These are phyloP conservation scores for Botrytis fabae DNA, from an alignment of 2,329 filamentous ascomycete genomes.

Conservation along the genomic window DNA sequence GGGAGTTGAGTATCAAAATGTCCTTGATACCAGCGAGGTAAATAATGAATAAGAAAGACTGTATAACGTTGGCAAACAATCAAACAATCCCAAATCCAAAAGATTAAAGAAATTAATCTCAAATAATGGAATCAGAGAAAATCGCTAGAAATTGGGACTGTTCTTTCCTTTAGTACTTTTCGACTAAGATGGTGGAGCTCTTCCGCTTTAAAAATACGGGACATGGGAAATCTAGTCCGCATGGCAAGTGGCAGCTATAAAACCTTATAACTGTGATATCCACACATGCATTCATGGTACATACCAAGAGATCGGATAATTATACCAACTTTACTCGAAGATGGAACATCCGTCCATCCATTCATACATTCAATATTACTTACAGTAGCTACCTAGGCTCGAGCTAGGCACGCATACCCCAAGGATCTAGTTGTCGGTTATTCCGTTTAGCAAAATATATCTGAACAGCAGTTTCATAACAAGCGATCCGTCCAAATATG, in stretches of 20 bases:
- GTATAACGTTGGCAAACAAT: background rate
- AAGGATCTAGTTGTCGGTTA: constrained; percentile 5
- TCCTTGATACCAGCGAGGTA: background rate
- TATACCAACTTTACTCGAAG: background rate
- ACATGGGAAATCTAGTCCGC: constrained; percentile 8
- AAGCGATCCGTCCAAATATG: background rate
- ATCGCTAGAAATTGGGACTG: constrained; percentile 2
- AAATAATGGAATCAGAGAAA: background rate
- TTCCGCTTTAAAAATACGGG: constrained; percentile 11
- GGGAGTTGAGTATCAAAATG: background rate
- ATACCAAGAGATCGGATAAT: constrained; percentile 1
- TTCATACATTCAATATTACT: background rate
- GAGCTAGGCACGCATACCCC: background rate
- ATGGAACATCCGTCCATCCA: background rate
- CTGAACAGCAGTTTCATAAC: background rate
- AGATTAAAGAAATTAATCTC: background rate
- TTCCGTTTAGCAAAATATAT: background rate
- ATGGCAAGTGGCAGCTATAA: constrained; percentile 8
- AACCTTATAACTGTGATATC: constrained; percentile 5
- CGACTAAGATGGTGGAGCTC: background rate
- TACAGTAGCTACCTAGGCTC: background rate
- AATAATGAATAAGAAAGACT: background rate
- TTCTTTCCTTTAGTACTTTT: constrained; percentile 24
- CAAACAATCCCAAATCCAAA: constrained; percentile 4
- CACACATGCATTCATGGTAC: background rate